Evolutionary conservation across 495 filamentous ascomycete species (phyloP).

Genomic region (Trichoderma gamsii): DNA sequence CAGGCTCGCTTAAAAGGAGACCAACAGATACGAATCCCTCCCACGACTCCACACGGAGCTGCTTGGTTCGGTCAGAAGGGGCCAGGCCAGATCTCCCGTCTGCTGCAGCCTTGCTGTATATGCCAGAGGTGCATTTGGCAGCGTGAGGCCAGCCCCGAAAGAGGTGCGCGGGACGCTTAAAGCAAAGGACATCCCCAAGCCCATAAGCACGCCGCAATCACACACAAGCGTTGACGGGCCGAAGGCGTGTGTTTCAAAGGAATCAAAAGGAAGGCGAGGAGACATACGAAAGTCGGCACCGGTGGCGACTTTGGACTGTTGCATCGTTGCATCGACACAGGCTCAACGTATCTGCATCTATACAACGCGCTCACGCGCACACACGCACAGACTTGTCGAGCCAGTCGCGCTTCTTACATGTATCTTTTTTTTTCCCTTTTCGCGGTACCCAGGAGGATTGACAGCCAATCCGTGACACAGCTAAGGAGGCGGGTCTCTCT

Average conservation of each 20-base stretch:
- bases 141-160: background rate
- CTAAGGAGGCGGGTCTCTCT: background rate
- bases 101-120: background rate
- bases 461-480: background rate
- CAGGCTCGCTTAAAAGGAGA: background rate
- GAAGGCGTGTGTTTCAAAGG: background rate
- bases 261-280: background rate
- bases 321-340: background rate
- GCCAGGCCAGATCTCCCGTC: background rate
- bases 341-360: background rate
- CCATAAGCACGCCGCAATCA: background rate
- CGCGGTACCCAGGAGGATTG: background rate
- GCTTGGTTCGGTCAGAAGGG: background rate
- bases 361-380: too few species aligned
- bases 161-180: conserved; percentile 2
- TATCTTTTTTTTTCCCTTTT: background rate
- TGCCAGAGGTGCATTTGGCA: background rate
- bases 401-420: background rate
- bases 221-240: background rate
- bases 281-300: background rate
- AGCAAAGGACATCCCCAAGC: conserved; percentile 1
- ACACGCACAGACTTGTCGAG: too few species aligned
- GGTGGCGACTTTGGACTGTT: background rate
- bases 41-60: background rate
- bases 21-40: background rate